Evolutionary conservation across 179 eudicot genomes (phyloP).

Genomic region (Drosera spatulata): DNA sequence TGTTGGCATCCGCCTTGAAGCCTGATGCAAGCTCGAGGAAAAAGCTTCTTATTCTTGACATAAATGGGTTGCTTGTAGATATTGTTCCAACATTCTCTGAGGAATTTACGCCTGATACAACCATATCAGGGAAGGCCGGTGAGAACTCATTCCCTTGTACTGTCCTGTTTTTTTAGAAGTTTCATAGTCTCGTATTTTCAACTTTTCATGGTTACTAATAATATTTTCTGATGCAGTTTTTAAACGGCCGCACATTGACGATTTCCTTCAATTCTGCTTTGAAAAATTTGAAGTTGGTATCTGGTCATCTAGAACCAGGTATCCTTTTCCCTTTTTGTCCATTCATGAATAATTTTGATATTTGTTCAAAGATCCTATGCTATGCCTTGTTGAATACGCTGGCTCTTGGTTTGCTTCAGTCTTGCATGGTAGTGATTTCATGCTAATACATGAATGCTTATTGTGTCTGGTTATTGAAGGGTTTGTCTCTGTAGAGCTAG

Average conservation of each 20-base stretch:
- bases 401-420: background rate
- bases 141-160: constrained; percentile 1
- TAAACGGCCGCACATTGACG: constrained; percentile 68
- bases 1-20: background rate
- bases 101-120: constrained; percentile 39
- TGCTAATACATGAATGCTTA: too few relatives aligned
- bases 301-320: constrained; percentile 74
- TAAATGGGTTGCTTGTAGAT: constrained; percentile 73
- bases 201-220: background rate
- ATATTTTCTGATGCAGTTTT: constrained; percentile 38
- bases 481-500: background rate
- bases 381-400: background rate
- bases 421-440: background rate
- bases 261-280: constrained; percentile 68
- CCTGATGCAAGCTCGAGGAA: constrained; percentile 9
- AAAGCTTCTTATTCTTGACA: constrained; percentile 78
- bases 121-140: constrained; percentile 55
- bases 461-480: too few relatives aligned
- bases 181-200: background rate
- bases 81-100: constrained; percentile 40
- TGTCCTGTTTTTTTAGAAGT: background rate
- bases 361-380: background rate
- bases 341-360: background rate
- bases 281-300: constrained; percentile 55
- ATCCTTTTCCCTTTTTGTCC: constrained; percentile 8